Evolutionary conservation across 179 eudicot species (phyloP).

Genomic region (Vitellaria paradoxa): DNA sequence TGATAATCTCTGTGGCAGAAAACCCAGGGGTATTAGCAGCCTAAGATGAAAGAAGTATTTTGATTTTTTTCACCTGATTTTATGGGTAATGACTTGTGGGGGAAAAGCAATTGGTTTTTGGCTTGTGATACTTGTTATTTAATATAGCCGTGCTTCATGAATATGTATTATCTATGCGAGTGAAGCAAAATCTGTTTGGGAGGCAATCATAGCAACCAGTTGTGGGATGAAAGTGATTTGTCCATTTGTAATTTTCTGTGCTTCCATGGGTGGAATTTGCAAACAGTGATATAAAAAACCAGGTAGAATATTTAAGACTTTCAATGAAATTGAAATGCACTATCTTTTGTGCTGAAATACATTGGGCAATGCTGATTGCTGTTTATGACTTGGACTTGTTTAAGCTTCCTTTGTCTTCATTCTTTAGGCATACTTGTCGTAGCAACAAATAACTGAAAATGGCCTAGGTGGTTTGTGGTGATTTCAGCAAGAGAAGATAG

Average conservation of each 20-base stretch:
- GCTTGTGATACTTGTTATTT: neutral
- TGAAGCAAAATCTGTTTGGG: neutral
- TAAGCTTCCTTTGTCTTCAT: neutral
- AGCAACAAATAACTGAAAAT: neutral
- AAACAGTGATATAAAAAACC: neutral
- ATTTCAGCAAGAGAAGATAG: neutral
- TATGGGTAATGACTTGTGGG: neutral
- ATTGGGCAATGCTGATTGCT: neutral
- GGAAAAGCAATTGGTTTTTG: neutral
- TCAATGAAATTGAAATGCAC: neutral
- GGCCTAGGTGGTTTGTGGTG: neutral
- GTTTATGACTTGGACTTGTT: no score
- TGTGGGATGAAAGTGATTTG: neutral
- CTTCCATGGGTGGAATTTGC: neutral
- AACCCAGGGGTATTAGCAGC: neutral
- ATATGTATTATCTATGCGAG: neutral
- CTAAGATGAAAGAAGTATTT: neutral
- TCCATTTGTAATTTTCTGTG: no score
- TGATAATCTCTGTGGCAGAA: neutral
- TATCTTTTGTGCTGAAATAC: neutral
- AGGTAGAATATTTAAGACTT: neutral
- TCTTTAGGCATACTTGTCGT: neutral
- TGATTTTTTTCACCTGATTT: neutral
- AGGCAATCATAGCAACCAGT: neutral
- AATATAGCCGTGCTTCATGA: neutral